These are phyloP conservation scores for Neurospora sp. DNA, from an alignment of 495 filamentous ascomycete genomes.

Conservation along the genomic window DNA sequence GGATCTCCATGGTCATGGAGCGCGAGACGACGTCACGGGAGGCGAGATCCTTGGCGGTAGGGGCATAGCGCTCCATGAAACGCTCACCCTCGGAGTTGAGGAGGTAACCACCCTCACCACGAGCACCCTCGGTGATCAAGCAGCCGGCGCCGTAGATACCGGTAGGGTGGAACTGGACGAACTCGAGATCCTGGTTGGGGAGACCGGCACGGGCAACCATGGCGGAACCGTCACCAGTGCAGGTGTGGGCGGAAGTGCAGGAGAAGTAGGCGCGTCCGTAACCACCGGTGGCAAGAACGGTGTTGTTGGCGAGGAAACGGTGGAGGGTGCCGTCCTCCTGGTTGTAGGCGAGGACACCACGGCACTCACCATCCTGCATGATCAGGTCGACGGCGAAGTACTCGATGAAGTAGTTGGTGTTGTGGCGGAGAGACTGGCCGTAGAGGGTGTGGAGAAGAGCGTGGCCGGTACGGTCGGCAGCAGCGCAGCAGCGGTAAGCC, in stretches of 20 bases:
- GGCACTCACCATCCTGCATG: conserved; percentile 94
- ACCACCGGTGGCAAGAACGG: conserved; percentile 89
- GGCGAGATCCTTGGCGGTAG: conserved; percentile 93
- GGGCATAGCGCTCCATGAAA: conserved; percentile 98
- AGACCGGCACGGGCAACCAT: conserved; percentile 97
- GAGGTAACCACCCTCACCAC: conserved; percentile 96
- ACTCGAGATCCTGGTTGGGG: conserved; percentile 97
- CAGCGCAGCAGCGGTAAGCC: conserved; percentile 92
- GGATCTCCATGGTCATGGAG: conserved; percentile 96
- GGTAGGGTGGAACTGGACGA: conserved; percentile 98
- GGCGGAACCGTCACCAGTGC: conserved; percentile 96
- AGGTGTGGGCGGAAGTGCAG: conserved; percentile 95
- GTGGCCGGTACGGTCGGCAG: conserved; percentile 91
- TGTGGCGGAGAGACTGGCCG: conserved; percentile 91
- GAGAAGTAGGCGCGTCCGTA: conserved; percentile 97
- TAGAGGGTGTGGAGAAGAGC: conserved; percentile 96
- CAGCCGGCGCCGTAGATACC: conserved; percentile 99
- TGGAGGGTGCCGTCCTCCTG: conserved; percentile 97
- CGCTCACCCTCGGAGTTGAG: conserved; percentile 95
- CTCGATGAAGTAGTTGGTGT: conserved; percentile 99
- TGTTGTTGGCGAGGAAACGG: conserved; percentile 90
- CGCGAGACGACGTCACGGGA: conserved; percentile 89
- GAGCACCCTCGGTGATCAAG: conserved; percentile 95
- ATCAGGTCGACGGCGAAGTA: conserved; percentile 94
- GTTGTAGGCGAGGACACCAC: conserved; percentile 93